A percentile compares a stretch with the other conserved stretches of the same genome.
Evolutionary conservation across 305 asterid species (phyloP).

Genomic region (Nicotiana rustica): DNA sequence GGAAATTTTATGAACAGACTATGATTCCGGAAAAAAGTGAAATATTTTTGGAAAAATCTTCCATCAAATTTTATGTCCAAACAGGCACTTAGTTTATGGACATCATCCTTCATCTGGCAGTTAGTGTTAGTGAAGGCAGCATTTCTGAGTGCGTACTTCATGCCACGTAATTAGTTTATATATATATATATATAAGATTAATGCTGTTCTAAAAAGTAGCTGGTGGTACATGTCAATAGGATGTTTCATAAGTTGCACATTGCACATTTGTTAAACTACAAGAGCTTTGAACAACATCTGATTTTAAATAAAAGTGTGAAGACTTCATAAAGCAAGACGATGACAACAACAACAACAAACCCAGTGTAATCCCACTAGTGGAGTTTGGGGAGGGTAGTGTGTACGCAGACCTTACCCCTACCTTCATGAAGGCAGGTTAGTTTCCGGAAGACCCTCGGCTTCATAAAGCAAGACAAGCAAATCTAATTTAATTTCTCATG

Average conservation of each 20-base stretch:
- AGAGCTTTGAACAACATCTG: no score
- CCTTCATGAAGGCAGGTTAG: no score
- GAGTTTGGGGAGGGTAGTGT: no score
- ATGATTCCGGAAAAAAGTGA: no score
- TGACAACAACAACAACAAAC: no score
- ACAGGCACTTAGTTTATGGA: background rate
- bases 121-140: background rate
- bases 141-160: background rate
- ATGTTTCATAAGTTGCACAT: background rate
- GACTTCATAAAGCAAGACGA: background rate
- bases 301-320: background rate
- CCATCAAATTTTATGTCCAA: no score
- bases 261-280: background rate
- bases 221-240: background rate
- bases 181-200: no score
- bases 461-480: background rate
- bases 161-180: background rate
- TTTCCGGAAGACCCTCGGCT: no score
- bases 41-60: no score
- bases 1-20: no score
- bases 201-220: background rate
- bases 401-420: no score
- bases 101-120: background rate
- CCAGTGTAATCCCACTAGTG: no score
- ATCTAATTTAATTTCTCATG: background rate